These are phyloP conservation scores for Amoebophrya sp. DNA, from an alignment of 169 alveolate genomes.

Conservation along the genomic window DNA sequence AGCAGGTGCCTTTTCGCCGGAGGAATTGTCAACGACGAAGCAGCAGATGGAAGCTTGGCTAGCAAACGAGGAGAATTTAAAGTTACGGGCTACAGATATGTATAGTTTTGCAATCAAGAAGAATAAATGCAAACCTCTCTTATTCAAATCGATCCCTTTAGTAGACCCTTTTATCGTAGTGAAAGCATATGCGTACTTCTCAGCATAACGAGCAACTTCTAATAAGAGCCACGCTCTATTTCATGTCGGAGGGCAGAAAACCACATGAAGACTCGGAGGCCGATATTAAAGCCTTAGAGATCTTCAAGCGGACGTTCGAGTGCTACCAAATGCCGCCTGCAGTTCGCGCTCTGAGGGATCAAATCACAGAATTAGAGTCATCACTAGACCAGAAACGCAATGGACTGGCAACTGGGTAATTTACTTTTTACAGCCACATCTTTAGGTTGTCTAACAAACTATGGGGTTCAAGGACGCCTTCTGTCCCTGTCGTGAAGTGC, in stretches of 20 bases:
- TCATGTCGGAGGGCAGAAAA: too few relatives aligned
- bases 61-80: background rate
- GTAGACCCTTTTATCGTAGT: too few relatives aligned
- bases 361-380: background rate
- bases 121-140: too few relatives aligned
- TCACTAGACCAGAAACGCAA: background rate
- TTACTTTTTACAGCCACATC: background rate
- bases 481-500: background rate
- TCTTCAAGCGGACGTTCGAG: slow-evolving; percentile 30
- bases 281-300: background rate
- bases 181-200: too few relatives aligned
- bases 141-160: too few relatives aligned
- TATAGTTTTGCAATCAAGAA: too few relatives aligned
- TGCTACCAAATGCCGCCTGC: slow-evolving; percentile 10
- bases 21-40: background rate
- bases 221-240: too few relatives aligned
- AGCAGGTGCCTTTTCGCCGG: background rate
- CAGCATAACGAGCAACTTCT: too few relatives aligned
- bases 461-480: background rate
- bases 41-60: background rate
- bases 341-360: background rate
- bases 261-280: too few relatives aligned
- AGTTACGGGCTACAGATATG: too few relatives aligned
- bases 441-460: background rate
- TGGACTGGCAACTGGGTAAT: background rate